Percentiles rank a stretch among this genome's conserved stretches.
Conservation (phyloP, 331 rosid genomes). For the Acacia concinna region DNA sequence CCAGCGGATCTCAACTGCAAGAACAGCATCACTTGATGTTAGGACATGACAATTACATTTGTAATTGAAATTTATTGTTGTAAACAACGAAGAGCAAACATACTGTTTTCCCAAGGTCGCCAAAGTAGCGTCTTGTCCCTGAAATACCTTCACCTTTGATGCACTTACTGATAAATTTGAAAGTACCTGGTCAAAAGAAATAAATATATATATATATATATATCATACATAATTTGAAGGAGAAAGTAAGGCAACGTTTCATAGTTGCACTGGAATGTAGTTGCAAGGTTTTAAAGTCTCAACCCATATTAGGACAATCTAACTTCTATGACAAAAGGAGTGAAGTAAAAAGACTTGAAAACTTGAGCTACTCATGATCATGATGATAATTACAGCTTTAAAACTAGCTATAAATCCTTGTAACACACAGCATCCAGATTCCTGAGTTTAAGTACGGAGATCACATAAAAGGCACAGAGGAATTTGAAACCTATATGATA, state of each 20-base stretch:
- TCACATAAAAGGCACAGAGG: neutral
- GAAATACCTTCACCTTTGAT: slow-evolving; percentile 73
- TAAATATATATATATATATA: slow-evolving; percentile 8
- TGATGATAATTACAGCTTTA: neutral
- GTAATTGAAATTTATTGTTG: neutral
- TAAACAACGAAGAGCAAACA: slow-evolving; percentile 14
- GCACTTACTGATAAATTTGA: slow-evolving; percentile 74
- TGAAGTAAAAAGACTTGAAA: neutral
- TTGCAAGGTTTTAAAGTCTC: neutral
- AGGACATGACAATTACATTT: slow-evolving; percentile 14
- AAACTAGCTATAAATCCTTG: neutral
- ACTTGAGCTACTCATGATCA: slow-evolving; percentile 4
- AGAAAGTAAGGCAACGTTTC: neutral
- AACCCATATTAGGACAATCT: neutral
- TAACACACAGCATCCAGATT: neutral
- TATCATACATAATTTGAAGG: neutral
- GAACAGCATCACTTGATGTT: slow-evolving; percentile 36
- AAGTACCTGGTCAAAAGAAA: slow-evolving; percentile 63
- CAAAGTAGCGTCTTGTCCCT: slow-evolving; percentile 93
- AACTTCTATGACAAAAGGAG: neutral
- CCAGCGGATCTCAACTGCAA: slow-evolving; percentile 88
- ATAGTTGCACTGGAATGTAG: neutral
- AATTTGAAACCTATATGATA: slow-evolving; percentile 15
- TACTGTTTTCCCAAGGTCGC: slow-evolving; percentile 94
- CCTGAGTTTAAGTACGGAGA: neutral